Percentiles rank a stretch among this genome's conserved stretches.
These are phyloP conservation scores for Mortierella sp. DNA, from an alignment of 371 early-diverging fungal genomes.

Conservation along the genomic window DNA sequence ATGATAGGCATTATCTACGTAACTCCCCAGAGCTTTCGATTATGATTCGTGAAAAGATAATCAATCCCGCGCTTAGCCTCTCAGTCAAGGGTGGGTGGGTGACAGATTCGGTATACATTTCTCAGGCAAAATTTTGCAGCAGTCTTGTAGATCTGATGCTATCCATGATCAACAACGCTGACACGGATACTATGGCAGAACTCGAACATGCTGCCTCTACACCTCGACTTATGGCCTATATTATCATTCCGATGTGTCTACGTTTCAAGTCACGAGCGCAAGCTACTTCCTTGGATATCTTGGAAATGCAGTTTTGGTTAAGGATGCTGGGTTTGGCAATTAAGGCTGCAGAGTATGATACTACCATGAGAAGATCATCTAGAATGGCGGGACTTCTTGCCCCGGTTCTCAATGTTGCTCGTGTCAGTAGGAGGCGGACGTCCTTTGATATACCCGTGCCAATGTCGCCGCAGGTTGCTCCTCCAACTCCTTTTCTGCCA, in stretches of 20 bases:
- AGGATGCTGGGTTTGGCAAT: conserved; percentile 37
- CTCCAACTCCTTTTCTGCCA: conserved; percentile 32
- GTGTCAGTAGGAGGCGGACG: conserved; percentile 16
- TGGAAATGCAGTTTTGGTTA: conserved; percentile 54
- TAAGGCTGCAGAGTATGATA: conserved; percentile 61
- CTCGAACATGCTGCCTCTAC: conserved; percentile 63
- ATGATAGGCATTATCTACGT: conserved; percentile 60
- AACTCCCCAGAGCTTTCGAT: conserved; percentile 60
- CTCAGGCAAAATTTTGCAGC: conserved; percentile 58
- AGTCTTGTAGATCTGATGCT: conserved; percentile 68
- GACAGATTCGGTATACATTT: conserved; percentile 41
- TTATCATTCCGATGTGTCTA: conserved; percentile 67
- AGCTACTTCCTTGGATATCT: conserved; percentile 50
- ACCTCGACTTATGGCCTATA: conserved; percentile 60
- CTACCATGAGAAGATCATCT: conserved; percentile 55
- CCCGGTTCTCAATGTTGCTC: conserved; percentile 57
- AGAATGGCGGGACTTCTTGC: conserved; percentile 59
- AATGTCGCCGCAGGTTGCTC: conserved; percentile 20
- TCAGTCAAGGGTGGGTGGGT: conserved; percentile 64
- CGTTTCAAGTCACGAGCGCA: conserved; percentile 53
- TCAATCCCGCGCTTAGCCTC: conserved; percentile 60
- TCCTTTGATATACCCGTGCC: conserved; percentile 11
- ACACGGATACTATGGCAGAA: conserved; percentile 64
- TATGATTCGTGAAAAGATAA: conserved; percentile 63
- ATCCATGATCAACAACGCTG: conserved; percentile 66